Conservation (phyloP, 2,329 filamentous ascomycete genomes). For the Trichoderma brevicompactum region DNA sequence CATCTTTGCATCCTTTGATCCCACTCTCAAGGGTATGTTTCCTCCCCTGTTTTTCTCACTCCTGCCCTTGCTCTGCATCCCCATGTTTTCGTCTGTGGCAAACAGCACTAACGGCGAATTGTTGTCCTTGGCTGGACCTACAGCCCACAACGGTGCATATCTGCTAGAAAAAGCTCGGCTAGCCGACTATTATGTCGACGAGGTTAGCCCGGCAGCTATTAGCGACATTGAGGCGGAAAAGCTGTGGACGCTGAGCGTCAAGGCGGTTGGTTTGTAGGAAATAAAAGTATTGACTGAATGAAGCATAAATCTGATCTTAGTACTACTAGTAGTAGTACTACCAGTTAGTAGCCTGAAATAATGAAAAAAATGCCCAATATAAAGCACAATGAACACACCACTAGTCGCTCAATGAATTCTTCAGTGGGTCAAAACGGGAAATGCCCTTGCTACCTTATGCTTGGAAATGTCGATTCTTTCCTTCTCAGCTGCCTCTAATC, state of each 20-base stretch:
- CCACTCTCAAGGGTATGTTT: constrained; percentile 37
- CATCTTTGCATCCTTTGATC: constrained; percentile 46
- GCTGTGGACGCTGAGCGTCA: constrained; percentile 53
- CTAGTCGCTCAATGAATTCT: no score
- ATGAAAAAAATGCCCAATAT: no score
- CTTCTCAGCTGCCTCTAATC: no score
- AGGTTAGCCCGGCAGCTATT: constrained; percentile 40
- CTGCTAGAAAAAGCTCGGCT: constrained; percentile 41
- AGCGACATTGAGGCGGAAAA: constrained; percentile 45
- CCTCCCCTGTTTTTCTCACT: neutral
- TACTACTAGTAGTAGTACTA: no score
- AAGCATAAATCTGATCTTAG: no score
- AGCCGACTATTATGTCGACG: constrained; percentile 39
- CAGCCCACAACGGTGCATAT: constrained; percentile 42
- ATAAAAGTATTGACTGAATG: constrained; percentile 41
- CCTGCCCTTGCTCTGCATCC: no score
- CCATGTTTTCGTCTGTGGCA: neutral
- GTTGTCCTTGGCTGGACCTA: neutral
- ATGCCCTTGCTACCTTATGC: no score
- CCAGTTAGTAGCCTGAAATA: no score
- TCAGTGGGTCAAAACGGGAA: no score
- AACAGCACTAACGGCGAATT: neutral
- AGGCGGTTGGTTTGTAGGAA: constrained; percentile 46
- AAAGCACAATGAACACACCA: no score
- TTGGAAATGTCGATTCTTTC: no score